These are phyloP conservation scores for Exophiala xenobiotica DNA, from an alignment of 2,329 filamentous ascomycete species.

Conservation along the genomic window DNA sequence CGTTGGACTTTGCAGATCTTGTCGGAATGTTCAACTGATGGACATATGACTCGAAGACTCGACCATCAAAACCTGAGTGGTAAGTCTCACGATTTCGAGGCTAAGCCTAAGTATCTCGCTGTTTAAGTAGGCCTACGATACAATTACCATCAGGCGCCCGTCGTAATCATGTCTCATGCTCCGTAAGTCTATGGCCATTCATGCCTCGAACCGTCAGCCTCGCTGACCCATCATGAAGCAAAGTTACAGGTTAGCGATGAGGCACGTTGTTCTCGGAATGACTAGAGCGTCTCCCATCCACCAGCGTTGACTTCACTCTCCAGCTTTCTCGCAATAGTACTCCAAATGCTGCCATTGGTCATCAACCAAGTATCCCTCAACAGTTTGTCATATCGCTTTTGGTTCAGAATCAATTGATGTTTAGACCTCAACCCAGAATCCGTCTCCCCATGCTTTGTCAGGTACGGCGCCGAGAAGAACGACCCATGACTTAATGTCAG, in stretches of 20 bases:
- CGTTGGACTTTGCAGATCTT: too few species aligned
- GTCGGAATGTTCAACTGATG: too few species aligned
- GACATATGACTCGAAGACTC: too few species aligned
- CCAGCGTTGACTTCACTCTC: conserved; percentile 97
- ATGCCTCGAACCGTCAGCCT: not conserved
- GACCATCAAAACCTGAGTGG: too few species aligned
- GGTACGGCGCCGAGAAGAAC: conserved; percentile 84
- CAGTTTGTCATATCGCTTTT: conserved; percentile 88
- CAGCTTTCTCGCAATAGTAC: conserved; percentile 81
- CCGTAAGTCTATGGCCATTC: too few species aligned
- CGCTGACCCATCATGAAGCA: too few species aligned
- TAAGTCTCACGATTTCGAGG: too few species aligned
- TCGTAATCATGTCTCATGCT: too few species aligned
- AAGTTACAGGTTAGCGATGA: too few species aligned
- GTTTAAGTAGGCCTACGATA: too few species aligned
- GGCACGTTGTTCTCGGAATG: not conserved
- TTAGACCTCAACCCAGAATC: conserved; percentile 86
- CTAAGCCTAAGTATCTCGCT: too few species aligned
- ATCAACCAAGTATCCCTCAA: conserved; percentile 73
- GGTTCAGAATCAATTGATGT: conserved; percentile 87
- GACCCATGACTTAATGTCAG: conserved; percentile 58
- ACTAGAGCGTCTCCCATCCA: conserved; percentile 74
- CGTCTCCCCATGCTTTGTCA: conserved; percentile 93
- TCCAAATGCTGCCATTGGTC: conserved; percentile 79
- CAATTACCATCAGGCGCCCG: too few species aligned